These are phyloP conservation scores for Fraxinus pennsylvanica DNA, from an alignment of 257 asterid species.

Conservation along the genomic window DNA sequence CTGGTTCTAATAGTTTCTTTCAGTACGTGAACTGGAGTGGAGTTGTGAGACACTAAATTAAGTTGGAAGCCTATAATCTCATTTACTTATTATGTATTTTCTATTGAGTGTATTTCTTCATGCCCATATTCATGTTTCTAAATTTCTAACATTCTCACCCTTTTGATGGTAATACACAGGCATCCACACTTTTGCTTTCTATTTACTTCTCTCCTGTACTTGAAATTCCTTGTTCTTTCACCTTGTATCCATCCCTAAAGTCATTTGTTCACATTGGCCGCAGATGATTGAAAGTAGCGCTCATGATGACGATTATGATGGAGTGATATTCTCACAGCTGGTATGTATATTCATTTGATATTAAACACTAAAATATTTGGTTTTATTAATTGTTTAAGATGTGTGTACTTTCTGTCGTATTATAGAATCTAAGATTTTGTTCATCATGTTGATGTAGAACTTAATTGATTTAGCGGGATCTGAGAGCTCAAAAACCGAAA, in stretches of 20 bases:
- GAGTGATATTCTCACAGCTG: conserved; percentile 94
- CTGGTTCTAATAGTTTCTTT: background rate
- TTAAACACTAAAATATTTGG: conserved; percentile 21
- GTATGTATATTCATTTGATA: conserved; percentile 46
- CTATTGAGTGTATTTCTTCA: background rate
- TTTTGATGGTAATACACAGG: conserved; percentile 10
- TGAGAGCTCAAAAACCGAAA: conserved; percentile 97
- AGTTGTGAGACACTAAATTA: background rate
- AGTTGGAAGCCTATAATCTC: conserved; percentile 9
- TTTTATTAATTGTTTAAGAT: conserved; percentile 4
- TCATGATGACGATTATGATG: conserved; percentile 93
- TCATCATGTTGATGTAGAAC: conserved; percentile 53
- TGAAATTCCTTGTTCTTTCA: conserved; percentile 15
- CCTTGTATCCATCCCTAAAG: background rate
- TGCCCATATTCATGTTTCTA: background rate
- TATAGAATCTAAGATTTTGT: conserved; percentile 2
- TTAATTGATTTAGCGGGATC: conserved; percentile 97
- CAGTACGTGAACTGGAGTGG: background rate
- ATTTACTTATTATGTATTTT: conserved; percentile 1
- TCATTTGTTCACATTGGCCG: conserved; percentile 17
- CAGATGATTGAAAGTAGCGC: conserved; percentile 99
- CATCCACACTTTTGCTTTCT: conserved; percentile 3
- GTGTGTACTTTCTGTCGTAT: conserved; percentile 10
- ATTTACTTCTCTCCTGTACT: conserved; percentile 14
- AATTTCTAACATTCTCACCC: background rate